Percentiles rank a stretch among this genome's conserved stretches.
Conservation (phyloP, 768 basidiomycete species). For the Serendipita indica region DNA sequence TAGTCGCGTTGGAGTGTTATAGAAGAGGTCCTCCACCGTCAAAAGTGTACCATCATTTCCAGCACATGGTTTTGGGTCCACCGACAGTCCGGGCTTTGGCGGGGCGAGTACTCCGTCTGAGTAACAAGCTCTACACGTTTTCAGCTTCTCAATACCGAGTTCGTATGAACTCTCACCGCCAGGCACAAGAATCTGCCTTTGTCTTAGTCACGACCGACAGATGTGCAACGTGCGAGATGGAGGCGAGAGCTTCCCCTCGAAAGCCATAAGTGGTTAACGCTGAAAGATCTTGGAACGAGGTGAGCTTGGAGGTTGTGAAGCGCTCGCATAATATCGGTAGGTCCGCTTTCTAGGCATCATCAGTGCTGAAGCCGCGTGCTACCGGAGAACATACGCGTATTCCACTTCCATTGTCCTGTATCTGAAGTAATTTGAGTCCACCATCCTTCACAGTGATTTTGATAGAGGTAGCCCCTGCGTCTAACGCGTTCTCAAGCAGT, state of each 20-base stretch:
- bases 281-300: constrained; percentile 71
- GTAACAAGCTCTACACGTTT: constrained; percentile 52
- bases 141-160: not conserved
- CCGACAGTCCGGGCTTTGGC: constrained; percentile 49
- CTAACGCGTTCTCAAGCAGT: constrained; percentile 86
- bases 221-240: constrained; percentile 86
- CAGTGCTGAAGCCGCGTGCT: not conserved
- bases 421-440: constrained; percentile 85
- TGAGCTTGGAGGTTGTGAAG: constrained; percentile 89
- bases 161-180: constrained; percentile 53
- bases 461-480: constrained; percentile 80
- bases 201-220: constrained; percentile 86
- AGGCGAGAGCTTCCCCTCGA: constrained; percentile 90
- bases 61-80: constrained; percentile 78
- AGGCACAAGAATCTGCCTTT: constrained; percentile 64
- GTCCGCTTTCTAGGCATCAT: constrained; percentile 52
- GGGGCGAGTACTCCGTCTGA: constrained; percentile 59
- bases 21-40: constrained; percentile 91
- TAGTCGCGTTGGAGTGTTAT: constrained; percentile 78
- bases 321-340: constrained; percentile 83
- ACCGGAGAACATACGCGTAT: constrained; percentile 48
- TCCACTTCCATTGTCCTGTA: constrained; percentile 93
- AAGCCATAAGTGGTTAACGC: constrained; percentile 88
- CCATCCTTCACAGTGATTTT: constrained; percentile 87
- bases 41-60: constrained; percentile 92